Percentiles rank a stretch among this genome's conserved stretches.
These are phyloP conservation scores for Triangularia verruculosa DNA, from an alignment of 2,329 filamentous ascomycete genomes.

Conservation along the genomic window DNA sequence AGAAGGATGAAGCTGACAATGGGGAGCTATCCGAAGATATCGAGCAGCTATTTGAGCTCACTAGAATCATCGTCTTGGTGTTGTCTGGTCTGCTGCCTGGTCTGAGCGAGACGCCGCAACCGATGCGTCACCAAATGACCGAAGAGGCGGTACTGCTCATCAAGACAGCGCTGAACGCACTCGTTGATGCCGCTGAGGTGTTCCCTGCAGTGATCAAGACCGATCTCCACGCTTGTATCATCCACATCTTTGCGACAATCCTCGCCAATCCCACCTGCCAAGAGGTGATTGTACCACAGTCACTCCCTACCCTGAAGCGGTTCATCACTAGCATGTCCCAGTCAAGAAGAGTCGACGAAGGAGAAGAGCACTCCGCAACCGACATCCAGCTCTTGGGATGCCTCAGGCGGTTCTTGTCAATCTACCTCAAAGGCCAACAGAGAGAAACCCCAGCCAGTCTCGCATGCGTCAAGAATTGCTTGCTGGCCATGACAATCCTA, in stretches of 20 bases:
- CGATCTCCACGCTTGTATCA: conserved; percentile 91
- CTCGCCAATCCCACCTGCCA: conserved; percentile 86
- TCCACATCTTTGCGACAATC: conserved; percentile 94
- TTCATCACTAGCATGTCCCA: conserved; percentile 75
- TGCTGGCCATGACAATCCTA: conserved; percentile 84
- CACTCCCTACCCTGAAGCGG: conserved; percentile 85
- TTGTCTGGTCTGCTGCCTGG: conserved; percentile 85
- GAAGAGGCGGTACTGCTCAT: conserved; percentile 84
- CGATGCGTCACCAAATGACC: conserved; percentile 72
- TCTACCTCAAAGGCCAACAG: conserved; percentile 72
- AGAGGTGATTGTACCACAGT: conserved; percentile 81
- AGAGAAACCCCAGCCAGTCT: conserved; percentile 73
- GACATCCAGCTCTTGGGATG: conserved; percentile 76
- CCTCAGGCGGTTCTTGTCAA: conserved; percentile 76
- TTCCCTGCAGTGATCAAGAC: conserved; percentile 97
- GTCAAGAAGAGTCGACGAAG: conserved; percentile 37
- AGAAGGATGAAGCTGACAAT: conserved; percentile 62
- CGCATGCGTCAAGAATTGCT: conserved; percentile 86
- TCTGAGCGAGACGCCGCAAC: conserved; percentile 62
- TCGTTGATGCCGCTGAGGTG: conserved; percentile 91
- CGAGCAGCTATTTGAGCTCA: conserved; percentile 95
- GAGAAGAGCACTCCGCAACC: conserved; percentile 46
- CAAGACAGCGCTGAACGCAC: conserved; percentile 74
- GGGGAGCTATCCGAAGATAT: conserved; percentile 92
- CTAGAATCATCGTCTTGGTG: conserved; percentile 91